Percentiles rank a stretch among this genome's conserved stretches.
phyloP scores from a whole-genome alignment of 805 yeast species.

The Candida tallmaniae region DNA sequence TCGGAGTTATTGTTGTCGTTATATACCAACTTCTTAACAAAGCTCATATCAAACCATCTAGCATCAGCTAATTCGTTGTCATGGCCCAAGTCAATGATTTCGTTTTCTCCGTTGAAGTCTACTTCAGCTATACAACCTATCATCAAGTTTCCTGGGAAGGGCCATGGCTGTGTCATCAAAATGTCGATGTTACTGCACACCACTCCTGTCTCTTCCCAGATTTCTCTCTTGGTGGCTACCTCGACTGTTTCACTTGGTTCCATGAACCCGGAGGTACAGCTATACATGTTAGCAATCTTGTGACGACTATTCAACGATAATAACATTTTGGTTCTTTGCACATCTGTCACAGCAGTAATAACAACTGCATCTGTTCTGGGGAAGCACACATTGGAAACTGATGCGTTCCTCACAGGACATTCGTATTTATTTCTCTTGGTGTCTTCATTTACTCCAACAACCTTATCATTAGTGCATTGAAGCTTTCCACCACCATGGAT shows the following conservation, averaged over 20 bases:
- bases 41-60: conserved; percentile 67
- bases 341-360: conserved; percentile 72
- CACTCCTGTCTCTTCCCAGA: conserved; percentile 95
- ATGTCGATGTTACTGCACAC: conserved; percentile 53
- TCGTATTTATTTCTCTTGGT: conserved; percentile 13
- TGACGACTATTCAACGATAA: conserved; percentile 68
- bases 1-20: conserved; percentile 16
- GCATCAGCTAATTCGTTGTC: conserved; percentile 88
- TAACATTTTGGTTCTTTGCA: conserved; percentile 56
- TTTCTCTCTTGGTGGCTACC: conserved; percentile 80
- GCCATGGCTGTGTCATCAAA: conserved; percentile 91
- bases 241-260: conserved; percentile 94
- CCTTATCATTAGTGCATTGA: conserved; percentile 35
- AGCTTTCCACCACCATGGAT: conserved; percentile 66
- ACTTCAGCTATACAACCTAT: conserved; percentile 84
- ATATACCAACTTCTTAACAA: conserved; percentile 41
- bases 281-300: conserved; percentile 54
- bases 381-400: conserved; percentile 74
- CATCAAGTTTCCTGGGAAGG: conserved; percentile 91
- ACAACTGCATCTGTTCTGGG: conserved; percentile 92
- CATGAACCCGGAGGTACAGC: conserved; percentile 92
- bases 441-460: conserved; percentile 11
- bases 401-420: conserved; percentile 35
- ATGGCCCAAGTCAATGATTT: conserved; percentile 64
- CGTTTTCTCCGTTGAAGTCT: conserved; percentile 63